Conservation (phyloP, 352 stramenopile genomes). For the Pythium dissotocum region DNA sequence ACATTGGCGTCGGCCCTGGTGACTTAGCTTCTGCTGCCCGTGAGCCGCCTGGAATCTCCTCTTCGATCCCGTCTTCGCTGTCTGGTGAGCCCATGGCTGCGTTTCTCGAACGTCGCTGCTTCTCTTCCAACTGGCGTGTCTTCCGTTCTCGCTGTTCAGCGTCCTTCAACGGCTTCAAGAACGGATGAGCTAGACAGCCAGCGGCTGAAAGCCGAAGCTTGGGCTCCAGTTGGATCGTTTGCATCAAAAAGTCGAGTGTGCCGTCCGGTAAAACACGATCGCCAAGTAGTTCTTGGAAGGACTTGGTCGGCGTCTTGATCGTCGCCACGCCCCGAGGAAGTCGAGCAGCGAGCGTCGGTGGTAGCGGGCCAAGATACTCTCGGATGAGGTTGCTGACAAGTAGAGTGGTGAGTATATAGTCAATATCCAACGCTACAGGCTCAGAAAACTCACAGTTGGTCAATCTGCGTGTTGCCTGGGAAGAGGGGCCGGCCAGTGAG, state of each 20-base stretch:
- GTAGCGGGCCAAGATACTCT: conserved; percentile 60
- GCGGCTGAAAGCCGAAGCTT: conserved; percentile 51
- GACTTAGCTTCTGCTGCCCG: conserved; percentile 12
- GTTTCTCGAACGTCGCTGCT: conserved; percentile 24
- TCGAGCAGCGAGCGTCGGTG: conserved; percentile 36
- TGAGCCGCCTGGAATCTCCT: conserved; percentile 61
- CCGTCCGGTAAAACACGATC: conserved; percentile 48
- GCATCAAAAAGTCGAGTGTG: conserved; percentile 65
- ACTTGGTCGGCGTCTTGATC: conserved; percentile 43
- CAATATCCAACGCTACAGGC: neutral
- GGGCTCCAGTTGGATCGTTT: conserved; percentile 66
- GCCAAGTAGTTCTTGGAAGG: conserved; percentile 46
- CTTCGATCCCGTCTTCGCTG: conserved; percentile 73
- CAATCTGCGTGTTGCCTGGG: conserved; percentile 72
- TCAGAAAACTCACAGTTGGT: conserved; percentile 59
- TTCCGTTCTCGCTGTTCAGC: conserved; percentile 44
- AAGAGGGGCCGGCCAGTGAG: conserved; percentile 78
- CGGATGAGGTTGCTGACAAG: conserved; percentile 69
- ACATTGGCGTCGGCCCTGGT: conserved; percentile 18
- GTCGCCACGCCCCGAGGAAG: conserved; percentile 53
- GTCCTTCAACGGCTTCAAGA: conserved; percentile 55
- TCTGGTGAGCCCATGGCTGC: conserved; percentile 16
- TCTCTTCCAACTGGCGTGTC: conserved; percentile 46
- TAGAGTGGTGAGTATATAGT: neutral
- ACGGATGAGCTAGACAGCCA: conserved; percentile 56